phyloP scores from a whole-genome alignment of 805 yeast genomes.

The Debaryomyces prosopidis region DNA sequence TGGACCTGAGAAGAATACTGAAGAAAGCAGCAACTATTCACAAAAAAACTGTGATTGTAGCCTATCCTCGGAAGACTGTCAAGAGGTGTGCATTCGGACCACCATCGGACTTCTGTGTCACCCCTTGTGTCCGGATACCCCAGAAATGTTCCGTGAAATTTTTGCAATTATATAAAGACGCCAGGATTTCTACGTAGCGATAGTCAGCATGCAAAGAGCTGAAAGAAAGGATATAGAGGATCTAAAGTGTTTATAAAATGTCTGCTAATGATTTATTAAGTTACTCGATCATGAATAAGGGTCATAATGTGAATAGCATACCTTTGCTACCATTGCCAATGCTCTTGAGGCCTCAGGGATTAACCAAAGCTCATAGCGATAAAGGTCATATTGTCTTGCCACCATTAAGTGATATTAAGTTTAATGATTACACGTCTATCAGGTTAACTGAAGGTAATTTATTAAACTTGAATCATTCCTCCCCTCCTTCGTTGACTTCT shows the following conservation, averaged over 20 bases:
- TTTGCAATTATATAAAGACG: slow-evolving; percentile 5
- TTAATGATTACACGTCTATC: neutral
- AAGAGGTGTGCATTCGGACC: slow-evolving; percentile 4
- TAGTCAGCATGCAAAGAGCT: neutral
- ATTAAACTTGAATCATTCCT: neutral
- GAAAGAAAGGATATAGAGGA: neutral
- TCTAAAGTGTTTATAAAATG: slow-evolving; percentile 13
- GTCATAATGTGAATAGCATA: slow-evolving; percentile 12
- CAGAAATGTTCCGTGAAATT: slow-evolving; percentile 12
- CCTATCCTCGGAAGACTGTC: no score
- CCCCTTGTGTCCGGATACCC: slow-evolving; percentile 13
- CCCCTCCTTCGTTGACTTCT: slow-evolving; percentile 1
- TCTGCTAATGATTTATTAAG: slow-evolving; percentile 36
- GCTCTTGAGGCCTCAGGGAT: slow-evolving; percentile 3
- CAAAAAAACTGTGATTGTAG: no score
- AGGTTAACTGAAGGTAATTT: slow-evolving; percentile 8
- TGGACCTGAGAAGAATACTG: no score
- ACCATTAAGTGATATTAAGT: neutral
- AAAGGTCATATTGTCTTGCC: neutral
- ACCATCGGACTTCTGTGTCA: slow-evolving; percentile 6
- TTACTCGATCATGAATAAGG: slow-evolving; percentile 40
- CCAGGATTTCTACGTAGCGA: neutral
- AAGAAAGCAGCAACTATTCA: no score
- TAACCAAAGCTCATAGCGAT: neutral
- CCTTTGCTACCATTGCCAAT: slow-evolving; percentile 6